Base-by-base conservation (phyloP, 805 yeast species). In the Sugiyamaella chiloensis region DNA sequence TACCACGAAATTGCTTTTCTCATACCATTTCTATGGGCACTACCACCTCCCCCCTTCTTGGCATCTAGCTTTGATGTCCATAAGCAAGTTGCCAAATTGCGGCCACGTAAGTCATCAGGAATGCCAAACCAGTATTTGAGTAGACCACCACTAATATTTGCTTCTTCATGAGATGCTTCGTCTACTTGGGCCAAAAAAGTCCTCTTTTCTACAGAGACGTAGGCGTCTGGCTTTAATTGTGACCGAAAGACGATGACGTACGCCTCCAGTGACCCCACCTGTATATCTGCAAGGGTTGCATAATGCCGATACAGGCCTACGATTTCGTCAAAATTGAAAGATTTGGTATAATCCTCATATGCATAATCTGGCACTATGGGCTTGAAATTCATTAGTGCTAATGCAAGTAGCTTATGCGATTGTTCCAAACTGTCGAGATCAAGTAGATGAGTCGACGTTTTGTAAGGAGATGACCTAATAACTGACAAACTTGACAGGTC, bases 31-130 rank as follows among this genome's bases (percentile, higher is more conserved):
- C 68, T 52, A 49, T 69, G 73, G 4, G 61, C 59, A 24, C 50
- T 29, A 1, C 71, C 71, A 0, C 65, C 62, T 1, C 72, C 72
- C 1, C 73, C 73, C 2, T 26, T 24, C 42, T 52, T 55, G 1
- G 73, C 72, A 32, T 66, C 64, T 8, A 50, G 49, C 21, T 51
- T 56, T 40, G 51, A 48, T 19, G 56, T 52, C 73, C 73, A 69
- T 63, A 69, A 60, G 48, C 73, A 69, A 2, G 73, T 69, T 2
- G 73, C 73, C 36, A 69, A 54, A 48, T 69, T 69, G 45, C 61
- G 58, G 1, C 68, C 72, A 6, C 50, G 44, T 11, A 39, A 53
- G 21, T 58, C 60, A 47, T 69, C 64, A 1, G 73, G 72, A 4
- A 60, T 53, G 0, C 73, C 73, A 50, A 59, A 69, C 71, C 72